phyloP scores from a whole-genome alignment of 2,329 filamentous ascomycete species.

The Aspergillus niger region DNA sequence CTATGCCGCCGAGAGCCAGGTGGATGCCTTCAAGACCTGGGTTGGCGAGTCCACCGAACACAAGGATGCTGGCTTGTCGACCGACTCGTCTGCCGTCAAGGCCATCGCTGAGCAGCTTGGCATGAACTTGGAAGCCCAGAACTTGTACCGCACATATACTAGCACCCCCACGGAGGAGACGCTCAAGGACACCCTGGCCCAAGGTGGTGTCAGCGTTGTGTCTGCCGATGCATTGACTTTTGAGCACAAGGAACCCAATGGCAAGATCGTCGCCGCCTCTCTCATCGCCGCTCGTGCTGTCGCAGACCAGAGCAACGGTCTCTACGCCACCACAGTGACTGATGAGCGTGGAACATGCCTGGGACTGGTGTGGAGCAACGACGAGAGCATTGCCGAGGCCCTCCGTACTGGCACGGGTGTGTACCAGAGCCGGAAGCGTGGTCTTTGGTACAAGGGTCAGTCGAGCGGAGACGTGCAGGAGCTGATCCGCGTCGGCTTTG shows the following conservation, averaged over 20 bases:
- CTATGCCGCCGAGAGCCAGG: constrained; percentile 46
- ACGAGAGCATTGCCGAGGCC: constrained; percentile 85
- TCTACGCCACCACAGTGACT: constrained; percentile 87
- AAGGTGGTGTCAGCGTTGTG: constrained; percentile 69
- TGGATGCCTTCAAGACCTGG: constrained; percentile 44
- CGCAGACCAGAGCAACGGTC: constrained; percentile 78
- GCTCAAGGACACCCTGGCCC: constrained; percentile 51
- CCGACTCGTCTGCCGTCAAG: constrained; percentile 41
- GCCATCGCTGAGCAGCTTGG: constrained; percentile 41
- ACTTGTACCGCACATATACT: constrained; percentile 42
- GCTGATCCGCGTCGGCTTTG: constrained; percentile 77
- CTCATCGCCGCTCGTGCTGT: constrained; percentile 74
- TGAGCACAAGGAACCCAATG: constrained; percentile 60
- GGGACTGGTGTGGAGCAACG: constrained; percentile 91
- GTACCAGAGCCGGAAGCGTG: constrained; percentile 94
- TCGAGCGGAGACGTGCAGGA: constrained; percentile 93
- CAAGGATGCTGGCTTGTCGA: constrained; percentile 39
- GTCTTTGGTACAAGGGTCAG: constrained; percentile 94
- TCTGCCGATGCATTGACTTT: constrained; percentile 70
- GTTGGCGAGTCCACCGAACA: constrained; percentile 39
- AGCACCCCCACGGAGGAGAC: constrained; percentile 47
- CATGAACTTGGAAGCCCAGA: constrained; percentile 42
- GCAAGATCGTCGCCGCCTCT: constrained; percentile 66
- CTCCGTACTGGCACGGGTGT: constrained; percentile 79
- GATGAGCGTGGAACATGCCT: constrained; percentile 83